Base-by-base conservation (phyloP, 345 rosid genomes). In the Bruguiera gymnorhiza region DNA sequence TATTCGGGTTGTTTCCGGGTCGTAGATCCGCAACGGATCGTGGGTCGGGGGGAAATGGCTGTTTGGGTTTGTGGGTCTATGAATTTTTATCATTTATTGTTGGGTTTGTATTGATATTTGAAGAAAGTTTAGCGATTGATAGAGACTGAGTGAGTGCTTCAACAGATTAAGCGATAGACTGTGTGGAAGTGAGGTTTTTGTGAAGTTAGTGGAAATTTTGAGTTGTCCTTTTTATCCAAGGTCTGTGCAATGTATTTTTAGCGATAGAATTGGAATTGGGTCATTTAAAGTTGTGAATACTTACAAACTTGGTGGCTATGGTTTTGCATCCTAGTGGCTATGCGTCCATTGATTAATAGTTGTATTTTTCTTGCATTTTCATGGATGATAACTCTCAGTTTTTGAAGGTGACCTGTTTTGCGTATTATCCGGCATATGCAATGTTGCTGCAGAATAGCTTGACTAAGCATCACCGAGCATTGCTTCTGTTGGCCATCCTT, bases 11-110 rank as follows among this genome's bases (percentile, higher is more conserved):
- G 73, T 70, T 84, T 80, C 65, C 55, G 63, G 70, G 74, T 77
- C 64, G 78, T 82, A 84, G 91, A 91, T 87, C 89, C 83, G 85
- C 66, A 81, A 73, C 80, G 74, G 85, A 85, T 83, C 76, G 73
- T 78, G 67, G 51, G 69, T 68, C 31, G 31, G 30, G 68, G 62
- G 53, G 70, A 9, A 64, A 50, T 68, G 31, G 52, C 20, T 67
- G 66, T 78, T 75, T 78, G 53, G 68, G 63, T 69, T 70, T 69
- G 53, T 68, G 79, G 79, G 80, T 81, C 75, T 63, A 75, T 78
- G 63, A 76, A 79, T 60, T 34, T 51, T 71, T 75, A 31, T 30
- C 66, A 16, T 55, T 32, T 46, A 1, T 52, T 30, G 51, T 63
- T 53, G 32, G 34, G 70, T 65, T 70, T 67, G 20, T 62, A 63